Evolutionary conservation across 345 rosid species (phyloP).

Genomic region (Mallotus nudiflorus): DNA sequence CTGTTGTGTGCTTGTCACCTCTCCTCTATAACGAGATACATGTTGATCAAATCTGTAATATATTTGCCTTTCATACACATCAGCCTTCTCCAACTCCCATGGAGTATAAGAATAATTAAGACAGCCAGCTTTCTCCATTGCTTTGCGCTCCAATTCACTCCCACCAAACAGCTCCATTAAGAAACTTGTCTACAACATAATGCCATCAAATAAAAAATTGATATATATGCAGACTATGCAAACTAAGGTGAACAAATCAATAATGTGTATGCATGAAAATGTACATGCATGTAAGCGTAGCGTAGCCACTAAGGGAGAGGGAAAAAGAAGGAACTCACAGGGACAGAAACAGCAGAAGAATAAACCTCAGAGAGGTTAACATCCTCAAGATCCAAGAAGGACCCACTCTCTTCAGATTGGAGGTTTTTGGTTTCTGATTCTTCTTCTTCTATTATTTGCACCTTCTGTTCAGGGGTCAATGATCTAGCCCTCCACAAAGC

Average conservation of each 20-base stretch:
- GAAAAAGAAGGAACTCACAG: conserved; percentile 53
- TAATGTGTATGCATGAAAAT: background rate
- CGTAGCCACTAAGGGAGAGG: background rate
- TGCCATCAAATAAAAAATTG: conserved; percentile 8
- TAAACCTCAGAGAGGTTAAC: conserved; percentile 77
- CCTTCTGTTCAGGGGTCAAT: conserved; percentile 92
- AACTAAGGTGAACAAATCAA: background rate
- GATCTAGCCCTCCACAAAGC: conserved; percentile 95
- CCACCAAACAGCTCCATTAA: conserved; percentile 77
- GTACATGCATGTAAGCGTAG: background rate
- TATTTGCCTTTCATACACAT: conserved; percentile 77
- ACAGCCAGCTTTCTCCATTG: conserved; percentile 89
- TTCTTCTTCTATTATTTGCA: conserved; percentile 86
- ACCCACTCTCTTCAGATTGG: conserved; percentile 72
- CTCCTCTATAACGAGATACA: conserved; percentile 83
- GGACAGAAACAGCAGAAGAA: conserved; percentile 55
- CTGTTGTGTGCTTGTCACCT: conserved; percentile 93
- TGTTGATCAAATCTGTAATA: conserved; percentile 74
- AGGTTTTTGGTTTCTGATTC: conserved; percentile 75
- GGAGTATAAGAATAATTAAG: conserved; percentile 77
- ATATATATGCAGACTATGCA: background rate
- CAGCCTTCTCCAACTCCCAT: conserved; percentile 88
- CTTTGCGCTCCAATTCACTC: conserved; percentile 73
- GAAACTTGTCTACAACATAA: conserved; percentile 52
- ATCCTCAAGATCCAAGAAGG: conserved; percentile 84